phyloP scores from a whole-genome alignment of 2,329 filamentous ascomycete species.

The Orbilia javanica region DNA sequence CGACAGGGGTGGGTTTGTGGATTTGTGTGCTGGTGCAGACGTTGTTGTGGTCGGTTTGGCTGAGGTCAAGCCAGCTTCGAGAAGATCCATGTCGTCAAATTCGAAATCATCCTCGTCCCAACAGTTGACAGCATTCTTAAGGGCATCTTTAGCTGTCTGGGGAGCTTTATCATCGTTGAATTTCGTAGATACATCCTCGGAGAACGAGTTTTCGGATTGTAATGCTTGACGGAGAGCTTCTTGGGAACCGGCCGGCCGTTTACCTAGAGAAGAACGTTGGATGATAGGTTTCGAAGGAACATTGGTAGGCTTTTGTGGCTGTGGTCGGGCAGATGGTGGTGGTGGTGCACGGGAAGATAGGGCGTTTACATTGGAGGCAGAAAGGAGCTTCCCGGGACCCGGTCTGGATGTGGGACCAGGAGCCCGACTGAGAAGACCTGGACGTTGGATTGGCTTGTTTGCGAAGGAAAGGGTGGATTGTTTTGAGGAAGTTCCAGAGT shows the following conservation, averaged over 20 bases:
- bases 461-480: constrained; percentile 49
- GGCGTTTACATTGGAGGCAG: constrained; percentile 38
- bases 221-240: constrained; percentile 48
- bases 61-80: constrained; percentile 38
- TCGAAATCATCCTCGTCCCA: constrained; percentile 58
- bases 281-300: constrained; percentile 4
- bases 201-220: constrained; percentile 46
- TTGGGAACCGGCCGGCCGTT: constrained; percentile 44
- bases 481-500: constrained; percentile 4
- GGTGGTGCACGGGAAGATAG: constrained; percentile 34
- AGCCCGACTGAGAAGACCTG: constrained; percentile 29
- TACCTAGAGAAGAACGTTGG: constrained; percentile 44
- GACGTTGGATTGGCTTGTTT: constrained; percentile 31
- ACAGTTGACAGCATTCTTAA: constrained; percentile 49
- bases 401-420: constrained; percentile 27
- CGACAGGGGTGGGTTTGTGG: not conserved
- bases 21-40: not conserved
- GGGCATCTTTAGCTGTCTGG: constrained; percentile 47
- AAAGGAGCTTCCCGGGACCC: constrained; percentile 42
- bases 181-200: constrained; percentile 29
- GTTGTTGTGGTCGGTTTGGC: constrained; percentile 8
- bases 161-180: constrained; percentile 38
- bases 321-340: not conserved
- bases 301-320: not conserved
- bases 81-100: constrained; percentile 53